Evolutionary conservation across 78 protist genomes (phyloP).

Genomic region (Protostelium mycophagum): DNA sequence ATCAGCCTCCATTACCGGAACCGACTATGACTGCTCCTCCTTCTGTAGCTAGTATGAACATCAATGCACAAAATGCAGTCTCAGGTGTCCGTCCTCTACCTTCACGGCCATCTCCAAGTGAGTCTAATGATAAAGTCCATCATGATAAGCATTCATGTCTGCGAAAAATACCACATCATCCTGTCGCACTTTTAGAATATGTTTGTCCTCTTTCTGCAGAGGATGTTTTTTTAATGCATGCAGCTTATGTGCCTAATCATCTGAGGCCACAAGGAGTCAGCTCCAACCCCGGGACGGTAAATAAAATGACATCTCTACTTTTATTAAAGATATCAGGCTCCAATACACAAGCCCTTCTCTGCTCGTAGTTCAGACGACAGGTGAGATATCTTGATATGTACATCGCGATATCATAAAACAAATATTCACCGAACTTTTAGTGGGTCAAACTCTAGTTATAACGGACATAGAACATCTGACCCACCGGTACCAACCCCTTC

Average conservation of each 20-base stretch:
- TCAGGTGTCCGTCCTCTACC: background rate
- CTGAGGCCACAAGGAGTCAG: background rate
- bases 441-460: background rate
- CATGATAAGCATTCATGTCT: background rate
- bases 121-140: background rate
- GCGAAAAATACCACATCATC: too few species aligned
- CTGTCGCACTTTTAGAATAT: too few species aligned
- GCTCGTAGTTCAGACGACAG: background rate
- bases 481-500: background rate
- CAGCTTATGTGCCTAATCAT: background rate
- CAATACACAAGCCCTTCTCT: background rate
- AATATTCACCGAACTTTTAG: too few species aligned
- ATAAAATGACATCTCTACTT: too few species aligned
- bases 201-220: too few species aligned
- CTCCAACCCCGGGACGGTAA: background rate
- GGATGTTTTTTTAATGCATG: too few species aligned
- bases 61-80: too few species aligned
- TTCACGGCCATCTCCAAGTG: background rate
- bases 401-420: too few species aligned
- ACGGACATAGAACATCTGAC: background rate
- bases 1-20: background rate
- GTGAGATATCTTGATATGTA: too few species aligned
- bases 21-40: too few species aligned
- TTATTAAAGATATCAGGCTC: too few species aligned
- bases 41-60: too few species aligned